phyloP scores from a whole-genome alignment of 345 rosid species.

The Odontarrhena argentea region DNA sequence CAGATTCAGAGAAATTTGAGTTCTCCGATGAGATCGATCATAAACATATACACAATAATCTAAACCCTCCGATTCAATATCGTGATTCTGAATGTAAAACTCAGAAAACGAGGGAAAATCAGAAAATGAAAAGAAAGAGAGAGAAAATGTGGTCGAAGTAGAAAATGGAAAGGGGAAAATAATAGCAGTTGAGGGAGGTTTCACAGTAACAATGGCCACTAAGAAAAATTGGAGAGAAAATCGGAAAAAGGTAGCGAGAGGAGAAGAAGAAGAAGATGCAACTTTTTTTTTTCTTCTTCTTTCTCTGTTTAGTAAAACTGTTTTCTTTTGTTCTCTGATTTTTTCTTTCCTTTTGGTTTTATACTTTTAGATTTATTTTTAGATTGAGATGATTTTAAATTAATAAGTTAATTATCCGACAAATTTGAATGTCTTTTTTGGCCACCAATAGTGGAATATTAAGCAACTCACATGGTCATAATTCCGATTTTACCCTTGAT shows the following conservation, averaged over 20 bases:
- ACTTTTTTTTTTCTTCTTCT: background rate
- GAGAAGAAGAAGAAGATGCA: constrained; percentile 20
- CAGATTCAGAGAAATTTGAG: constrained; percentile 25
- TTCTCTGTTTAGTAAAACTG: constrained; percentile 37
- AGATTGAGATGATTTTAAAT: background rate
- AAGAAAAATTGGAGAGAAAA: constrained; percentile 27
- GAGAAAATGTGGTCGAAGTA: background rate
- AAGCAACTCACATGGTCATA: constrained; percentile 24
- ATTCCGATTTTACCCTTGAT: constrained; percentile 20
- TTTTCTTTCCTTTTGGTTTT: background rate
- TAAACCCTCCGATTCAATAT: background rate
- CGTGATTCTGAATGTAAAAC: constrained; percentile 11
- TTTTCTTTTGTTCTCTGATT: constrained; percentile 15
- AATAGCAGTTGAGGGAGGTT: constrained; percentile 3
- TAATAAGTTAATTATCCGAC: constrained; percentile 32
- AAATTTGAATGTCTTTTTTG: constrained; percentile 37
- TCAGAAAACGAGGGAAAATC: constrained; percentile 6
- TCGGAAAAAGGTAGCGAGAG: background rate
- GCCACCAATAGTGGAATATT: constrained; percentile 32
- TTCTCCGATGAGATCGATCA: constrained; percentile 26
- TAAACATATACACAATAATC: background rate
- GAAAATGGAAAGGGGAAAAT: background rate
- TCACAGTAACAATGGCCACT: constrained; percentile 32
- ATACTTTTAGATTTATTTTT: constrained; percentile 10
- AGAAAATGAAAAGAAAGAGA: constrained; percentile 11